Evolutionary conservation across 495 filamentous ascomycete genomes (phyloP).

Genomic region (Cairneyella variabilis): DNA sequence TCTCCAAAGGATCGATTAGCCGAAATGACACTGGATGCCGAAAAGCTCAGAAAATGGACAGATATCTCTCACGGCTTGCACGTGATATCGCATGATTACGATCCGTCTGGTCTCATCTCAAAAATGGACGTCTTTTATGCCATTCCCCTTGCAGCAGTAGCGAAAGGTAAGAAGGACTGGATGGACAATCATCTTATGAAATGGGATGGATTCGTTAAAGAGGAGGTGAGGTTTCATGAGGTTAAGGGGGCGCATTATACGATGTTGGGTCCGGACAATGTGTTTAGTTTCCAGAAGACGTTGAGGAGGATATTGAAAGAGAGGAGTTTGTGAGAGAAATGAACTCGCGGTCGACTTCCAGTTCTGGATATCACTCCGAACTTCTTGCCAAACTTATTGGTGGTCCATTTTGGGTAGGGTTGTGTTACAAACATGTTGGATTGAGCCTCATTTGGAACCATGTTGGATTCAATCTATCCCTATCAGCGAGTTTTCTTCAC

Average conservation of each 20-base stretch:
- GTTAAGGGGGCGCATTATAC: constrained; percentile 40
- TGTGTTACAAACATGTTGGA: no score
- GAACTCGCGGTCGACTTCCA: no score
- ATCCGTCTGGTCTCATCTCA: constrained; percentile 37
- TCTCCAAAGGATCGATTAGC: constrained; percentile 27
- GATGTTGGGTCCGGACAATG: constrained; percentile 34
- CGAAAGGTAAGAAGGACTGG: constrained; percentile 37
- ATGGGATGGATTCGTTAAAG: constrained; percentile 40
- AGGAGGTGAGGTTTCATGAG: constrained; percentile 26
- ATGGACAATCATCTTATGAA: constrained; percentile 31
- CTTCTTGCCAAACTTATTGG: no score
- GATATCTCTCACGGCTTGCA: constrained; percentile 37
- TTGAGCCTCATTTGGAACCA: no score
- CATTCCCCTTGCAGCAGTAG: constrained; percentile 33
- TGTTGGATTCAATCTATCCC: no score
- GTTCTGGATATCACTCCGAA: no score
- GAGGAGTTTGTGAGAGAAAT: no score
- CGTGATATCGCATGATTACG: constrained; percentile 43
- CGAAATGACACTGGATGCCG: constrained; percentile 35
- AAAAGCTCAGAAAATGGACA: constrained; percentile 34
- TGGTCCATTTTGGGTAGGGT: no score
- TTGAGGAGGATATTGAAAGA: no score
- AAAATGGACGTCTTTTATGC: constrained; percentile 46
- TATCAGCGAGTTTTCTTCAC: no score
- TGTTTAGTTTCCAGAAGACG: no score